A percentile compares a stretch with the other conserved stretches of the same genome.
These are phyloP conservation scores for Wallacemonas sp. DNA, from an alignment of 208 protist genomes.

Conservation along the genomic window DNA sequence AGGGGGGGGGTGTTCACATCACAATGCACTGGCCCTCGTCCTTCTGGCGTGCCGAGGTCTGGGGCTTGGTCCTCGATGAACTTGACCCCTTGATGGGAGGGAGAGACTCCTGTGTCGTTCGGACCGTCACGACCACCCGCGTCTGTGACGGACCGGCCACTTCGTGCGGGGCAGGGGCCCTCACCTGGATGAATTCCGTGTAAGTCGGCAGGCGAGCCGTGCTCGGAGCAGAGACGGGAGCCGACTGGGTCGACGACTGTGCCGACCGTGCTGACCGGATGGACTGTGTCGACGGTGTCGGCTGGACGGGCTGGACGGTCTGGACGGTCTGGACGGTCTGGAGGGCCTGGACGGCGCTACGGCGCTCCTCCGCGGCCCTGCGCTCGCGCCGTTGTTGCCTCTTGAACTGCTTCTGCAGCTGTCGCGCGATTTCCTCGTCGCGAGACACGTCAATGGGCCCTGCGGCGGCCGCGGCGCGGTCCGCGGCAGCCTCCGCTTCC, in stretches of 20 bases:
- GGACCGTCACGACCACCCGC: neutral
- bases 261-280: too few species aligned
- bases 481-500: conserved; percentile 16
- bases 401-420: conserved; percentile 38
- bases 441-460: conserved; percentile 17
- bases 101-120: neutral
- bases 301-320: neutral
- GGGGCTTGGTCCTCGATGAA: neutral
- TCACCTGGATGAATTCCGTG: too few species aligned
- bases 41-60: neutral
- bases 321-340: neutral
- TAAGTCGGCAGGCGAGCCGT: too few species aligned
- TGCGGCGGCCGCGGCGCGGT: conserved; percentile 13
- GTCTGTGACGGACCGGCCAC: neutral
- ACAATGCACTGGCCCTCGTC: neutral
- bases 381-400: conserved; percentile 20
- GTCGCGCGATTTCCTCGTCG: conserved; percentile 34
- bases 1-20: neutral
- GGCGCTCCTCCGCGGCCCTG: neutral
- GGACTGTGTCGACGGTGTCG: too few species aligned
- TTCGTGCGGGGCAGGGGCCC: neutral
- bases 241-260: too few species aligned
- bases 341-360: neutral
- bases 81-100: neutral
- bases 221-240: too few species aligned